phyloP scores from a whole-genome alignment of 2,329 filamentous ascomycete genomes.

The Aphanocladium album region DNA sequence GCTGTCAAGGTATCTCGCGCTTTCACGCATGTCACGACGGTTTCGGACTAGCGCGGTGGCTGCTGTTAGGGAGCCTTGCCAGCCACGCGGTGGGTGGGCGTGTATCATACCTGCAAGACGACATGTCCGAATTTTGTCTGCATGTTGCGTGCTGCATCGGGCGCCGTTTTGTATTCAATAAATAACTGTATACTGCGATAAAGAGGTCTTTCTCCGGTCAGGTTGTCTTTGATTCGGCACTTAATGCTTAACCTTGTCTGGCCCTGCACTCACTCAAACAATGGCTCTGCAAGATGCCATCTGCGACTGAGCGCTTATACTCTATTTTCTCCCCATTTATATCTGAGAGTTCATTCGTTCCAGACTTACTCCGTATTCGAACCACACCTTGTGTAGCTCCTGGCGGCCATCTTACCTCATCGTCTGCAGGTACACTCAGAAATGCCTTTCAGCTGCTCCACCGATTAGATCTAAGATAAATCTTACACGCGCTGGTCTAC shows the following conservation, averaged over 20 bases:
- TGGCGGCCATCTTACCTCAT: neutral
- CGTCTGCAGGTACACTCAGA: neutral
- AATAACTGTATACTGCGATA: too few species aligned
- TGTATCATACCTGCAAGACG: neutral
- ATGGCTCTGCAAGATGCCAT: too few species aligned
- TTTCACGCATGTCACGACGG: neutral
- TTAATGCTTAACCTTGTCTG: too few species aligned
- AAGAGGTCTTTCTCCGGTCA: too few species aligned
- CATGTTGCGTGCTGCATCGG: neutral
- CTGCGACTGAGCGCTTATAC: too few species aligned
- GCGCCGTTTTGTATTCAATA: too few species aligned
- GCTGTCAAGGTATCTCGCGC: neutral
- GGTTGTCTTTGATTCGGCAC: too few species aligned
- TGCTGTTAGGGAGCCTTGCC: neutral
- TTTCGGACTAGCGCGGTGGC: neutral
- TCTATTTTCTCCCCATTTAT: too few species aligned
- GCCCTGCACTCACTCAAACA: too few species aligned
- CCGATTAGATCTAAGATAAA: neutral
- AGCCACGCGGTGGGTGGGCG: neutral
- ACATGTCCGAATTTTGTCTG: neutral
- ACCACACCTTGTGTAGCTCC: too few species aligned
- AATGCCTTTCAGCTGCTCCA: neutral
- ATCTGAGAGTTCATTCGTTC: too few species aligned
- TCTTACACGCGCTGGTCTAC: neutral
- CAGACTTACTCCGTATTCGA: too few species aligned